Evolutionary conservation across 1,284 basidiomycete genomes (phyloP), one percentile per base, ranked within the genome.

Genomic region (Abortiporus biennis): DNA sequence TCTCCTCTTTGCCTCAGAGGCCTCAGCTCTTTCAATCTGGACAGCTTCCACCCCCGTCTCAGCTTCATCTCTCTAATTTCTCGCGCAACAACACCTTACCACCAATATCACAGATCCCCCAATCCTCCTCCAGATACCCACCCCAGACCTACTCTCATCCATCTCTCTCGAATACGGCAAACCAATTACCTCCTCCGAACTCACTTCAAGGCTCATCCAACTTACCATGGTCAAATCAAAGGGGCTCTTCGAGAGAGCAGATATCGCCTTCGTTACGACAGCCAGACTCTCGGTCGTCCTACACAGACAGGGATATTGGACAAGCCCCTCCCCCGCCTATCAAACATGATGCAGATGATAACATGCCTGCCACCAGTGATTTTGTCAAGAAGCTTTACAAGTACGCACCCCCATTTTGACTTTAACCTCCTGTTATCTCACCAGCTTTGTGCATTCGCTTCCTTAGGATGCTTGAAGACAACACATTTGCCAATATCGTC

Each of bases 351-450:
- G 76, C 76, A 47, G 83, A 85, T 46, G 83, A 85, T 52, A 68
- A 69, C 47, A 82, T 85, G 82, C 81, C 81, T 3, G 74, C 80
- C 9, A 83, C 85, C 13, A 80, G 77, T 50, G 93, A 97, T 65
- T 98, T 98, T 64, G 93, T 97, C 58, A 96, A 92, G 69, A 94
- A 94, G 66, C 69, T 98, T 12, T 95, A 88, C 82, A 91, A 88
- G 86, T 89, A 44, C 47, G 77, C 71, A 19, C 24, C 43, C 20
- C 36, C 32, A 24, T 40, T 35, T 38, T 47, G 30, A 23, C 39
- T 24, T 47, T 51, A 17, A 3, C 35, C 47, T 15, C 29, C 30
- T 15, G 16, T 20, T 8, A 27, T n/a, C 30, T 22, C 31, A 23
- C 17, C 3, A 20, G 35, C n/a, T 34, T 17, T 39, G 34, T 35